Conservation (phyloP, 495 filamentous ascomycete genomes). For the Talaromyces adpressus region DNA sequence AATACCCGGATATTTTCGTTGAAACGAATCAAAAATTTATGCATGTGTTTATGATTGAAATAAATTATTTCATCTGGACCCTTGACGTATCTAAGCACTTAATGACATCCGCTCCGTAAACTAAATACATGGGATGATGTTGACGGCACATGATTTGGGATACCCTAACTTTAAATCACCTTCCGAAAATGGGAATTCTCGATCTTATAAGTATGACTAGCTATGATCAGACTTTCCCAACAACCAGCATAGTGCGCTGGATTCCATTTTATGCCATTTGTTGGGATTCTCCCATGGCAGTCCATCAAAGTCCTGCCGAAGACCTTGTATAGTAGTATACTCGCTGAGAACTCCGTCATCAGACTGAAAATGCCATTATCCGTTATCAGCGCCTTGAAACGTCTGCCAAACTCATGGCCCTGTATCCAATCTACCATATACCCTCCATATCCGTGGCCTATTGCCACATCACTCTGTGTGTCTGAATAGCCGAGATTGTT, state of each 20-base stretch:
- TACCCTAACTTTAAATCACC: not conserved
- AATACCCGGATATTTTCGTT: not conserved
- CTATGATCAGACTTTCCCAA: conserved; percentile 15
- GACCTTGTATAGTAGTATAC: not conserved
- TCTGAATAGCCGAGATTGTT: conserved; percentile 43
- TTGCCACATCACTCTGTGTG: conserved; percentile 39
- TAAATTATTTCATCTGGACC: not conserved
- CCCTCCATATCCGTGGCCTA: conserved; percentile 44
- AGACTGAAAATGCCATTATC: conserved; percentile 38
- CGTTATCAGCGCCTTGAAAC: conserved; percentile 47
- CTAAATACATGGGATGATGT: too few species aligned
- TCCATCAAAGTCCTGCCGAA: conserved; percentile 29
- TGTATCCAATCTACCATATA: conserved; percentile 57
- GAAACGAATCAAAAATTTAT: not conserved
- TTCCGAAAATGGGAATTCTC: not conserved
- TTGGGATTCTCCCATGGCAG: conserved; percentile 35
- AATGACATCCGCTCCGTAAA: not conserved
- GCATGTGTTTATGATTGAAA: not conserved
- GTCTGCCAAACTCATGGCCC: conserved; percentile 42
- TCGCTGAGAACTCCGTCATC: not conserved
- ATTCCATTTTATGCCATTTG: conserved; percentile 37
- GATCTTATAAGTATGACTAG: not conserved
- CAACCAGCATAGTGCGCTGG: conserved; percentile 26
- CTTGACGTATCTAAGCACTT: not conserved
- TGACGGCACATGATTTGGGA: not conserved